Evolutionary conservation across 768 basidiomycete genomes (phyloP), one percentile per base, ranked within the genome.

Genomic region (Pleurotus cornucopiae): DNA sequence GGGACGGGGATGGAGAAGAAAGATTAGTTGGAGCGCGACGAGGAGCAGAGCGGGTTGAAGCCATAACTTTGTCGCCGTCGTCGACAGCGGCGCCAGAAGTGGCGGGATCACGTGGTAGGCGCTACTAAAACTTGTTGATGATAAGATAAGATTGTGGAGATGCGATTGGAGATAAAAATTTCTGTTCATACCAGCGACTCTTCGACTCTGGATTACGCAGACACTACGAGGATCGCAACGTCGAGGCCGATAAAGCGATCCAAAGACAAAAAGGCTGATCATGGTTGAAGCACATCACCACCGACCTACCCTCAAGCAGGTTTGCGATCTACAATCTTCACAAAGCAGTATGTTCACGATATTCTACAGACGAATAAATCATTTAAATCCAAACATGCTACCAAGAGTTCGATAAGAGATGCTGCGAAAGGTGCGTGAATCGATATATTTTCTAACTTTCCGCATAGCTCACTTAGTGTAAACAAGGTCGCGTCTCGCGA

Each of bases 331-430:
- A 12, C 16, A 43, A 51, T 55, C 39, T 43, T 43, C 41, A 41
- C 18, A 34, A 16, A 4, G 49, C 46, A 38, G 16, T 30, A 11
- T 44, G 58, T 38, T 20, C 40, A 41, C n/a, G 38, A 37, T 46
- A 57, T 45, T 48, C 45, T 16, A 13, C 60, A 94, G 91, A 75
- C 84, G 78, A 97, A 98, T 72, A 98, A 98, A 70, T 62, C 81
- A 1, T 98, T 90, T 78, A 98, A 98, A 73, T 92, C 92, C 2
- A 90, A 86, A 67, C 91, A 94, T 76, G 82, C 93, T 2, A 83
- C 90, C 11, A 97, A 97, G 72, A 84, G 88, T 1, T 77, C 89
- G 0, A 64, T 97, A 39, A 94, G 89, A 70, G 90, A 91, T 45
- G 80, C 82, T 43, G 85, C 91, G 30, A 96, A 96, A 77, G 94